These are phyloP conservation scores for Alternaria sp. DNA, from an alignment of 2,329 filamentous ascomycete species.

Conservation along the genomic window DNA sequence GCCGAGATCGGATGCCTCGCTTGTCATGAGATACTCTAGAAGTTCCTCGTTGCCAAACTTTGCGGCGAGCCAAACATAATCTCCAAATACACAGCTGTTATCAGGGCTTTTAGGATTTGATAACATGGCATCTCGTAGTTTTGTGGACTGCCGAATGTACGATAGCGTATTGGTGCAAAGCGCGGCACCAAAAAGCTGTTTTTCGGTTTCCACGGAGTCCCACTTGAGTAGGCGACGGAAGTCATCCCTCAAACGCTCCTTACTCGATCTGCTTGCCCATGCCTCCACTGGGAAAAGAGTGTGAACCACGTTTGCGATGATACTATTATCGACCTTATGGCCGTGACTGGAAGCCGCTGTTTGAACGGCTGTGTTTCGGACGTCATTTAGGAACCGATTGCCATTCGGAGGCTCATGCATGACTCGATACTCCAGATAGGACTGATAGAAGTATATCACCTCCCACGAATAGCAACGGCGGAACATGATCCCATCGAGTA, in stretches of 20 bases:
- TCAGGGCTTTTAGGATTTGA: neutral
- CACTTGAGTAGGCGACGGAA: too few relatives aligned
- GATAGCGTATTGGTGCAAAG: neutral
- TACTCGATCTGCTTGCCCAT: too few relatives aligned
- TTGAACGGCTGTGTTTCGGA: too few relatives aligned
- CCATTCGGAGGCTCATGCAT: neutral
- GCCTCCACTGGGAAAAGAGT: too few relatives aligned
- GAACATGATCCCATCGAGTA: neutral
- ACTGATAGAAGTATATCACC: rapidly evolving
- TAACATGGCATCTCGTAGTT: neutral
- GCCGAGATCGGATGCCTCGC: rapidly evolving
- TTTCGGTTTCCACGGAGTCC: rapidly evolving
- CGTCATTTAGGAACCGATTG: rapidly evolving
- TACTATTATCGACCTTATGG: too few relatives aligned
- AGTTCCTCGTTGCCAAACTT: neutral
- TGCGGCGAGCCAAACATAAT: rapidly evolving
- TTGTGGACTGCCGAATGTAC: neutral
- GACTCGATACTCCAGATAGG: neutral
- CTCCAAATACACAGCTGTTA: neutral
- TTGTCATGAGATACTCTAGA: neutral
- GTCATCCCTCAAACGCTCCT: too few relatives aligned
- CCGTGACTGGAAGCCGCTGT: too few relatives aligned
- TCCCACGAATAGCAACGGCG: neutral
- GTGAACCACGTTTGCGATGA: too few relatives aligned
- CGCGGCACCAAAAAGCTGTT: neutral